Conservation (phyloP, 208 protist genomes). For the Blechomonas ayalai region DNA sequence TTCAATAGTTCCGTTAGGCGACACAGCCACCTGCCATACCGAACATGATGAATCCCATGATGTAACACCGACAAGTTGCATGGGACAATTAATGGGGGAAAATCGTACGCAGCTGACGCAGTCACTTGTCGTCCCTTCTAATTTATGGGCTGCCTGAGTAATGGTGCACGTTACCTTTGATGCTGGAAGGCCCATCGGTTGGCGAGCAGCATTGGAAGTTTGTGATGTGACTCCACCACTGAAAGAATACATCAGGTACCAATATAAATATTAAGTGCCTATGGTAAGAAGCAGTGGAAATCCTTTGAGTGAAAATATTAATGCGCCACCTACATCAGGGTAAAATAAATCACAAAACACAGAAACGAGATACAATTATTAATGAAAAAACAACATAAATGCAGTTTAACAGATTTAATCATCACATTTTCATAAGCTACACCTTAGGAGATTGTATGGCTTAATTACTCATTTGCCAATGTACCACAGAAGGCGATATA, state of each 20-base stretch:
- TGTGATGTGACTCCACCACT: too few relatives aligned
- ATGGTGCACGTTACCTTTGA: not conserved
- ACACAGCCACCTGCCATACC: slow-evolving; percentile 57
- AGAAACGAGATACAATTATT: not conserved
- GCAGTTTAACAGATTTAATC: too few relatives aligned
- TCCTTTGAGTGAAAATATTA: too few relatives aligned
- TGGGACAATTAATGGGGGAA: slow-evolving; percentile 48
- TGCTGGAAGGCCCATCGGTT: not conserved
- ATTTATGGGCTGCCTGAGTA: slow-evolving; percentile 13
- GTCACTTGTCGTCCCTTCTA: slow-evolving; percentile 45
- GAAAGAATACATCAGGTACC: too few relatives aligned
- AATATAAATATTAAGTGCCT: too few relatives aligned
- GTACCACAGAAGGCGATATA: too few relatives aligned
- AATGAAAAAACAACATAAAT: too few relatives aligned
- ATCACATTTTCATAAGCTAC: too few relatives aligned
- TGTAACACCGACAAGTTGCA: slow-evolving; percentile 47
- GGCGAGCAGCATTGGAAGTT: not conserved
- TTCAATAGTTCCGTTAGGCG: slow-evolving; percentile 15
- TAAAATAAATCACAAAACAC: slow-evolving; percentile 1
- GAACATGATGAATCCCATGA: slow-evolving; percentile 74
- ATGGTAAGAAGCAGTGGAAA: too few relatives aligned
- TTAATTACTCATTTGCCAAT: too few relatives aligned
- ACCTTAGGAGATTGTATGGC: too few relatives aligned
- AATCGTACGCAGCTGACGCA: slow-evolving; percentile 65
- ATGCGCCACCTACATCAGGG: too few relatives aligned